Evolutionary conservation across 2,329 filamentous ascomycete genomes (phyloP), one percentile per base, ranked within the genome.

Genomic region (Aureobasidium sp.): DNA sequence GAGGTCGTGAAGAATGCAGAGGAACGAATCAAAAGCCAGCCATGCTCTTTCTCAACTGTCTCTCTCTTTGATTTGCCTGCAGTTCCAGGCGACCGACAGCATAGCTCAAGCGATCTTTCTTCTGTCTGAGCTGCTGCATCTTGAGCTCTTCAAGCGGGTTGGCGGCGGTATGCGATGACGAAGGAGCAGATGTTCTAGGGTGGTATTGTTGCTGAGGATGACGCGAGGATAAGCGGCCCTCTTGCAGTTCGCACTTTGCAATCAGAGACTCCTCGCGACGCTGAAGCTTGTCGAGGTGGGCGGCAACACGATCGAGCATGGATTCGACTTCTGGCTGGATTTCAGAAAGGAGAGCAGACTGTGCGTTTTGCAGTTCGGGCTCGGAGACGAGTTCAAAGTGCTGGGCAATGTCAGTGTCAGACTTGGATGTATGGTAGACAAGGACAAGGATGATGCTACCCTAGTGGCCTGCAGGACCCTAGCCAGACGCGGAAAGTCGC

Each of bases 311-410:
- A 65, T 86, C 83, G 57, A 97, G 85, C 2, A 97, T 84, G 63
- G 86, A 84, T 34, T 87, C 80, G 66, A 96, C 89, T 73, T 91
- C 91, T 9, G 92, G 92, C n/a, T 88, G 87, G 68, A 96, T 94
- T 72, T 96, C 91, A 70, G 90, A 89, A 68, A 91, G 87, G 20
- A 97, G 84, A 5, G 90, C 87, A 67, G 89, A 82, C 75, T 97
- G 92, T 36, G 92, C 92, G 65, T 87, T 83, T 64, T 87, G 86
- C 48, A 97, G 84, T 57, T 89, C 89, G 14, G 88, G 85, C 72
- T 96, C 90, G 17, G 91, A 90, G 68, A 96, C 89, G 45, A 96
- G 86, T 74, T 97, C 92, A 76, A 96, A 97, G 77, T 96, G 92
- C 87, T 95, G 68, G 62, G 49, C 31, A 45, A 29, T 55, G 48